These are phyloP conservation scores for Priceomyces haplophilus DNA, from an alignment of 805 yeast species.

Conservation along the genomic window DNA sequence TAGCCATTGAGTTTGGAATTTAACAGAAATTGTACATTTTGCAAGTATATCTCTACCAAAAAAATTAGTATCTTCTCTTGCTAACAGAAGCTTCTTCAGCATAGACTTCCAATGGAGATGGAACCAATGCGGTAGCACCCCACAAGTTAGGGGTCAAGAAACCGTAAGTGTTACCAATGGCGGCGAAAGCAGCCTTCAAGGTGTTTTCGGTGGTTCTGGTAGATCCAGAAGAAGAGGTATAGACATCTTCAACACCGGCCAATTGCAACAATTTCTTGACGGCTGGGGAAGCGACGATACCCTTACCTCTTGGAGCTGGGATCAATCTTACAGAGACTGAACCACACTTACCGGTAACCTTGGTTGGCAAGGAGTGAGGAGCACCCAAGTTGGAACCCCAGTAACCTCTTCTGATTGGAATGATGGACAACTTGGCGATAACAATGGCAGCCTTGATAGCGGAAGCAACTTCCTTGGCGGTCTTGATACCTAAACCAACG, in stretches of 20 bases:
- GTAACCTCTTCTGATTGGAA: slow-evolving; percentile 99
- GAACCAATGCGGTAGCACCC: slow-evolving; percentile 77
- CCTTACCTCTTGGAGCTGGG: slow-evolving; percentile 99
- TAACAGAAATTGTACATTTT: not conserved
- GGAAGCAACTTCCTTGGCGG: slow-evolving; percentile 99
- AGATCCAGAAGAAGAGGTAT: slow-evolving; percentile 97
- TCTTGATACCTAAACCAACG: slow-evolving; percentile 99
- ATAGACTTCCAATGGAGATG: slow-evolving; percentile 94
- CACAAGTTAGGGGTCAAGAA: slow-evolving; percentile 99
- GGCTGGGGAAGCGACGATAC: slow-evolving; percentile 99
- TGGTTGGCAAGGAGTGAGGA: slow-evolving; percentile 97
- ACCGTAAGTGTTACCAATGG: slow-evolving; percentile 99
- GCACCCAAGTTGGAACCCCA: slow-evolving; percentile 99
- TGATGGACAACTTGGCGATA: slow-evolving; percentile 97
- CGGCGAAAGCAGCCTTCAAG: slow-evolving; percentile 98
- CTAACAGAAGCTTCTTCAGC: slow-evolving; percentile 75
- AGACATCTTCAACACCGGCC: slow-evolving; percentile 99
- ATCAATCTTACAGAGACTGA: slow-evolving; percentile 97
- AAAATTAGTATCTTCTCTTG: slow-evolving; percentile 70
- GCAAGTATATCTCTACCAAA: not conserved
- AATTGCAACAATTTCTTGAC: slow-evolving; percentile 98
- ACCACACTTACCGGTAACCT: slow-evolving; percentile 99
- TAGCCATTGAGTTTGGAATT: not conserved
- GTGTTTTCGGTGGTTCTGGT: slow-evolving; percentile 99
- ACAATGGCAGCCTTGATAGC: slow-evolving; percentile 99